Percentiles rank a stretch among this genome's conserved stretches.
These are phyloP conservation scores for Lipomyces orientalis DNA, from an alignment of 805 yeast species.

Conservation along the genomic window DNA sequence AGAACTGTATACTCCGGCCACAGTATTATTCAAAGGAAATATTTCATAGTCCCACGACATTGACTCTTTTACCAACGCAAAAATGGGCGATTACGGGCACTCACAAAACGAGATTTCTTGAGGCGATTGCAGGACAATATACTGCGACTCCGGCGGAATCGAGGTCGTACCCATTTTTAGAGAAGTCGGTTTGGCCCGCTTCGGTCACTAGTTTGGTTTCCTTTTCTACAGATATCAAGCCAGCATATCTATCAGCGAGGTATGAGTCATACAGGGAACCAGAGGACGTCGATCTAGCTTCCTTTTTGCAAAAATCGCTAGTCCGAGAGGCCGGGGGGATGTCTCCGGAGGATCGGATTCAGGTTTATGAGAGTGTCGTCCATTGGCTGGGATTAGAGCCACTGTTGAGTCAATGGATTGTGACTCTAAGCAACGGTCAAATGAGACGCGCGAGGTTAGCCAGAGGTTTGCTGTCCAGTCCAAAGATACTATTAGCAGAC, in stretches of 20 bases:
- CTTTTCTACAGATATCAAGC: constrained; percentile 52
- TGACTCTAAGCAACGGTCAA: constrained; percentile 92
- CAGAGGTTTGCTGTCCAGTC: constrained; percentile 65
- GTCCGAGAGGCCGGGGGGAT: constrained; percentile 53
- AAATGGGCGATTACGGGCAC: constrained; percentile 65
- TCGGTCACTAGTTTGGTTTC: constrained; percentile 53
- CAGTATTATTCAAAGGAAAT: constrained; percentile 38
- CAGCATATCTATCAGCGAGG: constrained; percentile 83
- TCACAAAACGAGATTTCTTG: constrained; percentile 59
- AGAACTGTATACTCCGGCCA: constrained; percentile 28
- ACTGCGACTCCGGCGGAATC: constrained; percentile 59
- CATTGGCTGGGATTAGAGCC: constrained; percentile 59
- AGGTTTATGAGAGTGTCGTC: constrained; percentile 51
- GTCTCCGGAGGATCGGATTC: constrained; percentile 32
- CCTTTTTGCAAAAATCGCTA: constrained; percentile 56
- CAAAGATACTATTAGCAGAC: constrained; percentile 74
- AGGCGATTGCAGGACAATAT: constrained; percentile 61
- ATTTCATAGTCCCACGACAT: constrained; percentile 51
- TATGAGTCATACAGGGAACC: constrained; percentile 87
- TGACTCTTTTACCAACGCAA: constrained; percentile 50
- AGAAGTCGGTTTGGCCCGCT: constrained; percentile 53
- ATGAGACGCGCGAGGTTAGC: constrained; percentile 90
- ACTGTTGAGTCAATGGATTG: constrained; percentile 71
- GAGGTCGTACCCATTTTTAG: constrained; percentile 61
- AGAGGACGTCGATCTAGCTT: constrained; percentile 71